Evolutionary conservation across 805 yeast species (phyloP).

Genomic region (Hemisphaericaspora nanyangensis): DNA sequence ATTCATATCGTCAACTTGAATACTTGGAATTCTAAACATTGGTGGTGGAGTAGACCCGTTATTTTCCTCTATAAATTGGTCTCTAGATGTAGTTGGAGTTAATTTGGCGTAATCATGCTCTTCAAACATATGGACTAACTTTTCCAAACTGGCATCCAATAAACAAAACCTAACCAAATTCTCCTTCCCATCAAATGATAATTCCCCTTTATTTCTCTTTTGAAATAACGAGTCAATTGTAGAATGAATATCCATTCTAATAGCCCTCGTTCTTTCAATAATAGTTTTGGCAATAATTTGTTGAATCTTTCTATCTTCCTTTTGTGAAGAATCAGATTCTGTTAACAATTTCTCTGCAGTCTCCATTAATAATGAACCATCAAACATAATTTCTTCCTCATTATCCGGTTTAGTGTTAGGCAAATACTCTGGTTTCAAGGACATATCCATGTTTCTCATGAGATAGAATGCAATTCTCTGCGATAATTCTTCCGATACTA

Average conservation of each 20-base stretch:
- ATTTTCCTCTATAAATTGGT: background rate
- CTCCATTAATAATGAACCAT: conserved; percentile 70
- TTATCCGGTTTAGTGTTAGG: conserved; percentile 11
- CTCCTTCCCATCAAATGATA: conserved; percentile 55
- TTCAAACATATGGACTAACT: conserved; percentile 48
- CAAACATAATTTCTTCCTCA: conserved; percentile 61
- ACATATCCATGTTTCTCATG: conserved; percentile 54
- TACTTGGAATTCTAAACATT: background rate
- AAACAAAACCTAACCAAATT: conserved; percentile 50
- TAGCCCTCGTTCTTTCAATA: conserved; percentile 46
- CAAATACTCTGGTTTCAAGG: conserved; percentile 24
- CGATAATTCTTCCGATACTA: conserved; percentile 47
- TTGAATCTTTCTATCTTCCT: conserved; percentile 37
- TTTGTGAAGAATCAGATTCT: conserved; percentile 33
- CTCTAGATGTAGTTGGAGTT: conserved; percentile 16
- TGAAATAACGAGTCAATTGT: conserved; percentile 49
- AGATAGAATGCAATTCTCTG: conserved; percentile 54
- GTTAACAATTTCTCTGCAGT: conserved; percentile 64
- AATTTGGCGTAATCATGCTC: conserved; percentile 27
- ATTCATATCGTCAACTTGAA: background rate
- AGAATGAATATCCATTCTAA: conserved; percentile 48
- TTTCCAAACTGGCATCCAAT: conserved; percentile 51
- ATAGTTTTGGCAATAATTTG: conserved; percentile 47
- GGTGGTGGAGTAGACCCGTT: background rate
- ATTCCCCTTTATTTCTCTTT: conserved; percentile 40